Evolutionary conservation across 148 eudicot species (phyloP).

Genomic region (Rhododendron henanense): DNA sequence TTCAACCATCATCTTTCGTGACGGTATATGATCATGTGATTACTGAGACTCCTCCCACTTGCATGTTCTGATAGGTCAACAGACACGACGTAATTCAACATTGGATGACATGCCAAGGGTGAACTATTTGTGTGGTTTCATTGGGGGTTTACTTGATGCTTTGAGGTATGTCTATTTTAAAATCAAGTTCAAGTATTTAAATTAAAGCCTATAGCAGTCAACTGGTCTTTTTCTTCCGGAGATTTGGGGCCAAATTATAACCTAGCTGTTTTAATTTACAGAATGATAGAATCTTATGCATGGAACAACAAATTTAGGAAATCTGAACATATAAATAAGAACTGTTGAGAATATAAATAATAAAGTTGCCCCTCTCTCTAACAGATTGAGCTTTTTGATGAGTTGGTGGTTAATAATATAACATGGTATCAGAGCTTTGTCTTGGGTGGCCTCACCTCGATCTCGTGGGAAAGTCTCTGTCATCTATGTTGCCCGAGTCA

Average conservation of each 20-base stretch:
- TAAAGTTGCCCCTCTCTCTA: too few relatives aligned
- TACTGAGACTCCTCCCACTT: background rate
- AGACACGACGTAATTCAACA: constrained; percentile 8
- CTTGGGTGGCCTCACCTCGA: too few relatives aligned
- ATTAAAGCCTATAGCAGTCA: background rate
- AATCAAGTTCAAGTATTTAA: background rate
- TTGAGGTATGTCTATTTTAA: constrained; percentile 31
- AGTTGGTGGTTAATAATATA: too few relatives aligned
- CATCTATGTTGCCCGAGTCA: too few relatives aligned
- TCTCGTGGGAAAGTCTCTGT: too few relatives aligned
- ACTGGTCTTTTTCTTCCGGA: background rate
- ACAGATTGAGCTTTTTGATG: too few relatives aligned
- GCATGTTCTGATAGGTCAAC: constrained; percentile 32
- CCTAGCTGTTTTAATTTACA: background rate
- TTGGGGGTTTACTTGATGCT: constrained; percentile 30
- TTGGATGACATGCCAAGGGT: constrained; percentile 27
- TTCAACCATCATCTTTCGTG: background rate
- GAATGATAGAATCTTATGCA: background rate
- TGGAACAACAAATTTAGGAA: background rate
- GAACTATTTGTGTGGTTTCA: constrained; percentile 2
- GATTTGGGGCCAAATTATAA: background rate
- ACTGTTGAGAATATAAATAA: background rate
- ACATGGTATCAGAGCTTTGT: too few relatives aligned
- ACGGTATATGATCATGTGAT: background rate
- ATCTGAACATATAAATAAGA: background rate